phyloP scores from a whole-genome alignment of 148 eudicot genomes.

The Silene uniflora region DNA sequence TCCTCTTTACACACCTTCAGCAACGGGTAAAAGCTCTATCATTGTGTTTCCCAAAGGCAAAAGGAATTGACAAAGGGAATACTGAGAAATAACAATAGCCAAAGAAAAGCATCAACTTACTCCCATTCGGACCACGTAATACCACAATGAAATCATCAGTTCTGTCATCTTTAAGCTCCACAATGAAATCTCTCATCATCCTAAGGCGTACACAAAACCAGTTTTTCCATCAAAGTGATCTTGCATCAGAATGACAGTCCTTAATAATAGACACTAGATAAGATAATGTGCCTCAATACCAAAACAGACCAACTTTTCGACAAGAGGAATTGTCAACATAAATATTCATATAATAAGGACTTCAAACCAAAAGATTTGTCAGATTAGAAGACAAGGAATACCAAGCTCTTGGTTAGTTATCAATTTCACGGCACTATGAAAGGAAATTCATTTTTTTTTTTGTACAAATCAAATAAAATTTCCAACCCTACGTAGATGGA shows the following conservation, averaged over 20 bases:
- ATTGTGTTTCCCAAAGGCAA: background rate
- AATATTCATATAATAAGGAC: too few species aligned
- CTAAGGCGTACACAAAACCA: conserved; percentile 25
- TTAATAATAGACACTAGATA: background rate
- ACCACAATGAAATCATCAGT: conserved; percentile 66
- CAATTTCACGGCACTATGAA: too few species aligned
- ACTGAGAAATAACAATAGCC: too few species aligned
- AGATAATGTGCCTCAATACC: background rate
- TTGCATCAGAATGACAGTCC: background rate
- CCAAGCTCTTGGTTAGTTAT: too few species aligned
- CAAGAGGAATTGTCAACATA: background rate
- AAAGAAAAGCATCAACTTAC: conserved; percentile 33
- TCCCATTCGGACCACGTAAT: conserved; percentile 84
- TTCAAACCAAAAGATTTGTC: background rate
- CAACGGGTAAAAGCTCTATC: too few species aligned
- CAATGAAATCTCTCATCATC: conserved; percentile 86
- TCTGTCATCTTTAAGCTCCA: conserved; percentile 76
- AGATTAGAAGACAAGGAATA: too few species aligned
- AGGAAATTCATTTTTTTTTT: too few species aligned
- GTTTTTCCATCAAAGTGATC: conserved; percentile 1
- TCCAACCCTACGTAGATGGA: too few species aligned
- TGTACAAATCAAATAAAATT: background rate
- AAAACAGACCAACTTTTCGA: background rate
- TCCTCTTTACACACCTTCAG: too few species aligned
- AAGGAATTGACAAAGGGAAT: background rate